Evolutionary conservation across 306 rosid species (phyloP), one percentile per base, ranked within the genome.

Genomic region (Casuarina equisetifolia): DNA sequence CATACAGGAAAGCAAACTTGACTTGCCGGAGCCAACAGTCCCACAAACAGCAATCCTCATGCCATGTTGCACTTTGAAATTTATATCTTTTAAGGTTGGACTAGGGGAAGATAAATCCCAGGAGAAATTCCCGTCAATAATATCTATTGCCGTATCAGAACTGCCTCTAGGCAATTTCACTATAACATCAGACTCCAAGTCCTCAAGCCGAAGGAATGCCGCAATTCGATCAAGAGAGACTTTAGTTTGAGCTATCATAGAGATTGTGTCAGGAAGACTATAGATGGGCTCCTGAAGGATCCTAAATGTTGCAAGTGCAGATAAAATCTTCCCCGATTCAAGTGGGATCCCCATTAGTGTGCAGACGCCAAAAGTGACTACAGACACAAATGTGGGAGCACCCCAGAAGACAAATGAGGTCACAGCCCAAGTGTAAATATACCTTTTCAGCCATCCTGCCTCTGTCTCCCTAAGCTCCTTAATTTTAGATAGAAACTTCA

Each of bases 1-100:
- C 32, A 91, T 87, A 78, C 92, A 88, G n/a, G 97, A 93, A 70
- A 93, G 91, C 71, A 93, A 83, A 82, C 92, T 92, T 48, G 97
- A 92, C 81, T 90, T 92, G 25, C 97, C 97, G 0, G 96, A 85
- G 73, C 87, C 90, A 17, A 86, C 87, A 4, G 75, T 76, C 43
- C 87, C 88, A 64, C 88, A 84, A 62, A 86, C 80, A 48, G 89
- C 90, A 70, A 84, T 88, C 74, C 69, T 82, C 85, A 88, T 82
- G 40, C 88, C 88, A 0, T 62, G 78, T 62, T 17, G 49, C 75
- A 87, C 76, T 45, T 11, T 55, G 45, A 87, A 48, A 66, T 82
- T 87, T 69, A 80, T 75, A 72, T 79, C 45, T 72, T 80, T 72
- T 63, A 85, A 78, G 7, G 84, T 78, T 48, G 82, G 42, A 73